A percentile compares a stretch with the other conserved stretches of the same genome.
These are phyloP conservation scores for Camellia sinensis DNA, from an alignment of 148 eudicot genomes.

Conservation along the genomic window DNA sequence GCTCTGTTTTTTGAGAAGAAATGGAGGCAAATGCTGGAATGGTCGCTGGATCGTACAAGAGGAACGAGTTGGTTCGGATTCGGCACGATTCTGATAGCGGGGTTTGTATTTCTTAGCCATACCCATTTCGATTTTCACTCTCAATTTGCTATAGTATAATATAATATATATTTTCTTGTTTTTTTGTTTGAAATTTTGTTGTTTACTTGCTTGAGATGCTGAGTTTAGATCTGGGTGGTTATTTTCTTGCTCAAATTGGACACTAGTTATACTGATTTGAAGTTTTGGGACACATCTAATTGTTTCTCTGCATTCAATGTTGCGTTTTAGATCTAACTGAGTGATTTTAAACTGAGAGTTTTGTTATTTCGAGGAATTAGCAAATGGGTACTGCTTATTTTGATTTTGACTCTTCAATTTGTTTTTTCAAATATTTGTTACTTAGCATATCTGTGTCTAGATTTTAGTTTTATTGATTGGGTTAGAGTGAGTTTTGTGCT, in stretches of 20 bases:
- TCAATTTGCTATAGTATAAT: background rate
- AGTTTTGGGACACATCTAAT: background rate
- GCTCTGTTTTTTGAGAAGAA: slow-evolving; percentile 8
- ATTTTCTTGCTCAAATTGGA: background rate
- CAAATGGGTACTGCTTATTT: slow-evolving; percentile 13
- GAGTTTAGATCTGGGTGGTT: slow-evolving; percentile 3
- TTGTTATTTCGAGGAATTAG: background rate
- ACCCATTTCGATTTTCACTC: slow-evolving; percentile 20
- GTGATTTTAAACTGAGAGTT: slow-evolving; percentile 1
- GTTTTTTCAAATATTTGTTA: background rate
- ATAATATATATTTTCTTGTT: background rate
- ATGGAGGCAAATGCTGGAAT: slow-evolving; percentile 85
- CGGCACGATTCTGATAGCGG: slow-evolving; percentile 85
- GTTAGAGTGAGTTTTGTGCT: background rate
- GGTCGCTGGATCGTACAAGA: slow-evolving; percentile 89
- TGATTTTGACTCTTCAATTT: slow-evolving; percentile 7
- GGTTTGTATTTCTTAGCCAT: slow-evolving; percentile 33
- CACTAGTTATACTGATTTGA: background rate
- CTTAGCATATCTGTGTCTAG: background rate
- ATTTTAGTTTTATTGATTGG: background rate
- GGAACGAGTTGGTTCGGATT: slow-evolving; percentile 82
- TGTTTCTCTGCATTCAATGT: background rate
- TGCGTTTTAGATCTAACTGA: slow-evolving; percentile 4
- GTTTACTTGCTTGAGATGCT: background rate
- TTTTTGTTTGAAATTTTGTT: background rate